These are phyloP conservation scores for Rachicladosporium sp. DNA, from an alignment of 2,329 filamentous ascomycete genomes.

Conservation along the genomic window DNA sequence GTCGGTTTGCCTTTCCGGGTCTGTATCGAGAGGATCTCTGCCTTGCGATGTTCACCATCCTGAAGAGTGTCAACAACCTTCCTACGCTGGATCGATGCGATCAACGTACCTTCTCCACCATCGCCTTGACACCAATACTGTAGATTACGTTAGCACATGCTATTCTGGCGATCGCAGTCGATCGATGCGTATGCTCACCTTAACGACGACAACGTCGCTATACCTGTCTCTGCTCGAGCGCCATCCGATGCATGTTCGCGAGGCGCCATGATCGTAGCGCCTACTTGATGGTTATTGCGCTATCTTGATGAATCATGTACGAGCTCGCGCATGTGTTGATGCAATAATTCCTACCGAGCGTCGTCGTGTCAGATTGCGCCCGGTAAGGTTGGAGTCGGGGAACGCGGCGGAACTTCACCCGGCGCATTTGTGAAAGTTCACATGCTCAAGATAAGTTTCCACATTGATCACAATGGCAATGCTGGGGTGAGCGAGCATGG, in stretches of 20 bases:
- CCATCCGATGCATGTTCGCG: constrained; percentile 27
- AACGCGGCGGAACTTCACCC: too few species aligned
- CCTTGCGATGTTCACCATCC: constrained; percentile 76
- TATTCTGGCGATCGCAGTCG: constrained; percentile 7
- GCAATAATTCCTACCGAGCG: background rate
- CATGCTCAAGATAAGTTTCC: too few species aligned
- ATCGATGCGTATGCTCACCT: constrained; percentile 40
- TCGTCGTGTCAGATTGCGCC: constrained; percentile 5
- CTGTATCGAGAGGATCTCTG: constrained; percentile 90
- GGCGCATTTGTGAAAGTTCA: too few species aligned
- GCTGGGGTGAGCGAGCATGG: constrained; percentile 21
- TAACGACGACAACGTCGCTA: constrained; percentile 74
- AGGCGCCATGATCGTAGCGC: constrained; percentile 35
- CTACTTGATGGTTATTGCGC: background rate
- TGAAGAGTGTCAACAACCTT: constrained; percentile 17
- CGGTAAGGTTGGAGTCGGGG: background rate
- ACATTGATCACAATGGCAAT: constrained; percentile 1
- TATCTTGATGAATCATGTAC: too few species aligned
- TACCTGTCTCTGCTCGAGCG: constrained; percentile 54
- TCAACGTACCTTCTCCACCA: constrained; percentile 29
- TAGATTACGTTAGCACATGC: constrained; percentile 13
- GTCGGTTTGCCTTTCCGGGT: constrained; percentile 77
- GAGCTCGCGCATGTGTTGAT: too few species aligned
- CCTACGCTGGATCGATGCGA: too few species aligned
- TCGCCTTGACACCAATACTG: constrained; percentile 55